These are phyloP conservation scores for Sordaria brevicollis DNA, from an alignment of 495 filamentous ascomycete species.

Conservation along the genomic window DNA sequence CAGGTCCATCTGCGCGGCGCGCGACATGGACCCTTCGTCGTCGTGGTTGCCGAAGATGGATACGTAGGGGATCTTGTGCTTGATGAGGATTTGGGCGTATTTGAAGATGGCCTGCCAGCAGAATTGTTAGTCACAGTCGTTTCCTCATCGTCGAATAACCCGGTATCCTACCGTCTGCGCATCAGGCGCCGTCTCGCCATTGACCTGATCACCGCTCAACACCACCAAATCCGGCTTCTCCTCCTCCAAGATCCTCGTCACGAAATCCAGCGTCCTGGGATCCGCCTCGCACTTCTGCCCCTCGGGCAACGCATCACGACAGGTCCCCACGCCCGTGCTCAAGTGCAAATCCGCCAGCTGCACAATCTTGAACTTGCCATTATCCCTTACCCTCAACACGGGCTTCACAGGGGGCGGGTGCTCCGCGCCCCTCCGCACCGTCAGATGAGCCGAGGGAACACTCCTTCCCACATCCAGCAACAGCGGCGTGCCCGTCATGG, in stretches of 20 bases:
- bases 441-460: conserved; percentile 57
- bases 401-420: conserved; percentile 47
- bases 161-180: conserved; percentile 59
- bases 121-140: neutral
- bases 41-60: conserved; percentile 97
- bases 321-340: conserved; percentile 75
- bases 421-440: conserved; percentile 60
- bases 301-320: conserved; percentile 71
- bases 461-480: conserved; percentile 54
- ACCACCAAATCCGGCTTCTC: conserved; percentile 90
- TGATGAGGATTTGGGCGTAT: conserved; percentile 73
- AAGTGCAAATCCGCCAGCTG: conserved; percentile 87
- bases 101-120: conserved; percentile 70
- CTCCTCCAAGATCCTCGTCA: conserved; percentile 69
- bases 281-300: conserved; percentile 84
- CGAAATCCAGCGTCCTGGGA: conserved; percentile 81
- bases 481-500: conserved; percentile 58
- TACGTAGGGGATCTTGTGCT: conserved; percentile 83
- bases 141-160: neutral
- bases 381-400: conserved; percentile 63
- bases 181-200: conserved; percentile 86
- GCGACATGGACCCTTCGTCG: conserved; percentile 75
- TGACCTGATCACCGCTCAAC: conserved; percentile 87
- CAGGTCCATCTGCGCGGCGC: conserved; percentile 69
- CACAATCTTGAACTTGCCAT: conserved; percentile 96